Evolutionary conservation across 768 basidiomycete species (phyloP).

Genomic region (Sarcodon sp.): DNA sequence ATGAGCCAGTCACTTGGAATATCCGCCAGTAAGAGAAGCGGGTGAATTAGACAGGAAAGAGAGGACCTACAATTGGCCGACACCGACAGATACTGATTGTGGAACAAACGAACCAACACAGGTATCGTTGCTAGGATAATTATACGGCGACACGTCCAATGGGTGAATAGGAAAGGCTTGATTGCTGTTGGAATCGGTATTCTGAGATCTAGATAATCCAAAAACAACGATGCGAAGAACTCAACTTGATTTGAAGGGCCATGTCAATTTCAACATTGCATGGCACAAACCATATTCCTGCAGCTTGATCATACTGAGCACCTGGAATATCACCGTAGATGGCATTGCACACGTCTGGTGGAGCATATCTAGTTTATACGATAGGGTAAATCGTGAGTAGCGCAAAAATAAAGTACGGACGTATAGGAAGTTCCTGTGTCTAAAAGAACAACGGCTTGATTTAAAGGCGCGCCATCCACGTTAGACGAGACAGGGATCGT

Average conservation of each 20-base stretch:
- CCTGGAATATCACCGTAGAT: conserved; percentile 61
- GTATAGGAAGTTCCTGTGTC: conserved; percentile 79
- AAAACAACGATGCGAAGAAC: conserved; percentile 10
- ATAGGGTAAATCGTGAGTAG: conserved; percentile 3
- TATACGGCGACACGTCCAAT: conserved; percentile 51
- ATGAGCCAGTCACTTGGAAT: conserved; percentile 61
- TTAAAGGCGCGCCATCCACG: conserved; percentile 44
- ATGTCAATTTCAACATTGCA: conserved; percentile 66
- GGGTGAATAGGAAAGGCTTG: conserved; percentile 71
- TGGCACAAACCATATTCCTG: conserved; percentile 62
- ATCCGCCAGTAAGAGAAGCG: not conserved
- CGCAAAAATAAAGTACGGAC: conserved; percentile 23
- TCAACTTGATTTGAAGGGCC: conserved; percentile 65
- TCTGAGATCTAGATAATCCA: not conserved
- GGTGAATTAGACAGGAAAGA: conserved; percentile 1
- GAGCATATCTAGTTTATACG: conserved; percentile 42
- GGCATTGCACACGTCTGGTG: conserved; percentile 46
- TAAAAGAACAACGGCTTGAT: conserved; percentile 63
- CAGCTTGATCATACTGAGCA: conserved; percentile 36
- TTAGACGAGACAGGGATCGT: conserved; percentile 38
- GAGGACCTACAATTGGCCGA: conserved; percentile 50
- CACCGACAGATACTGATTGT: conserved; percentile 39
- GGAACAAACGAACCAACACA: conserved; percentile 76
- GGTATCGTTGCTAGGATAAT: conserved; percentile 26
- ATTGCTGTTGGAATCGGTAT: conserved; percentile 27